Base-by-base conservation (phyloP, 202 grass and related monocot species). In the Digitaria exilis region DNA sequence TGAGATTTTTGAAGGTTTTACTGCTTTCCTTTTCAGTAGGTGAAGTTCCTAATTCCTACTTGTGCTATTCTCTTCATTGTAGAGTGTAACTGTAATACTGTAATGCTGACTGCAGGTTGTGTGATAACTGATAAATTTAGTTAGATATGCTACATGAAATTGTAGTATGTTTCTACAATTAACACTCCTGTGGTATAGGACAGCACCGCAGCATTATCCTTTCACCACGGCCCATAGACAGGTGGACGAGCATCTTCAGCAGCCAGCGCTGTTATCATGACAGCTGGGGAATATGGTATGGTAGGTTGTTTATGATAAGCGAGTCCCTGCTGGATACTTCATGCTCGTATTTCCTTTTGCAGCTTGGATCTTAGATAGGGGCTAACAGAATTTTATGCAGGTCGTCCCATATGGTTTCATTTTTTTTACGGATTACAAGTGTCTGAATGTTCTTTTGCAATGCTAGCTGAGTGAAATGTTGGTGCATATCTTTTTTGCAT, bases 271-370 rank as follows among this genome's bases (percentile, higher is more conserved):
- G 37, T 88, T 85, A 87, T 81, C 73, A 70, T 46, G 31, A 37
- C 83, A 80, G 63, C 75, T 89, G 56, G 84, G 82, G 69, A 71
- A 85, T 88, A 91, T 88, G 89, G 87, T 92, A 90, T 83, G 84
- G 84, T 90, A 84, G 82, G 80, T 67, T 86, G 82, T 94, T 75
- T 70, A 72, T 75, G 67, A 74, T 66, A 71, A 74, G 76, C 12
- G 18, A 76, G 69, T 65, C 37, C 87, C 18, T 49, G 72, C 76
- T 78, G 65, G 73, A 87, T 75, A 81, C 68, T 56, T 91, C 54
- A 79, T 88, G 69, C 73, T 77, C 69, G 64, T 16, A 14, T 43
- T 84, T 76, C 46, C 14, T 65, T 84, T 75, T 74, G 62, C 68
- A 75, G 64, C 50, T 43, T 63, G 64, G 52, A 69, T 64, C 60